phyloP scores from a whole-genome alignment of 2,329 filamentous ascomycete genomes.

The Pseudovirgaria hyperparasitica region DNA sequence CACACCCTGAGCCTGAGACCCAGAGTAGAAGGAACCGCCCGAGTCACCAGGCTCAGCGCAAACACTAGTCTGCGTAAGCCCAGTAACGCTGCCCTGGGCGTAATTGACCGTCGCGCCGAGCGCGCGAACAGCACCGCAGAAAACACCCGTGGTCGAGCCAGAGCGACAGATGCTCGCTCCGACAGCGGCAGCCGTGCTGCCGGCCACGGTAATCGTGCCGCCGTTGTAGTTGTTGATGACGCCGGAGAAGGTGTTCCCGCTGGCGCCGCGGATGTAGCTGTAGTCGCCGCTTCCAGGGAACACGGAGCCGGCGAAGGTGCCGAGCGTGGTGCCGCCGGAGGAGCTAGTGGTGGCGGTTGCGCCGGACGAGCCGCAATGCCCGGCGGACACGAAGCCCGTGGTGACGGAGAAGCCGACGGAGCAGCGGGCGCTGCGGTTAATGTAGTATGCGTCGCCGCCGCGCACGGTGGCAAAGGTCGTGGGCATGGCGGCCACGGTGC shows the following conservation, averaged over 20 bases:
- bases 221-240: constrained; percentile 22
- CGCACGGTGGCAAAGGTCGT: constrained; percentile 22
- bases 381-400: constrained; percentile 28
- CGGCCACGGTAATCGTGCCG: constrained; percentile 21
- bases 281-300: constrained; percentile 30
- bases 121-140: constrained; percentile 25
- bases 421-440: constrained; percentile 21
- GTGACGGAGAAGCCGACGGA: constrained; percentile 30
- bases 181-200: constrained; percentile 24
- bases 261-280: constrained; percentile 23
- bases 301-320: constrained; percentile 25
- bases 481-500: constrained; percentile 20
- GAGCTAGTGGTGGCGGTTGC: constrained; percentile 16
- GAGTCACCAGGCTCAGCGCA: constrained; percentile 32
- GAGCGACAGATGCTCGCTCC: constrained; percentile 29
- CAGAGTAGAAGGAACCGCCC: constrained; percentile 28
- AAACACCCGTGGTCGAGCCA: constrained; percentile 29
- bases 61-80: constrained; percentile 28
- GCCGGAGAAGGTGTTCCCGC: constrained; percentile 18
- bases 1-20: constrained; percentile 30
- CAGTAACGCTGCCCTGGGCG: constrained; percentile 26
- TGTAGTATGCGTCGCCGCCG: constrained; percentile 28
- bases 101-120: constrained; percentile 26
- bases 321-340: constrained; percentile 17
- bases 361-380: constrained; percentile 26